Base-by-base conservation (phyloP, 2,329 filamentous ascomycete species). In the Epichloe sibirici region DNA sequence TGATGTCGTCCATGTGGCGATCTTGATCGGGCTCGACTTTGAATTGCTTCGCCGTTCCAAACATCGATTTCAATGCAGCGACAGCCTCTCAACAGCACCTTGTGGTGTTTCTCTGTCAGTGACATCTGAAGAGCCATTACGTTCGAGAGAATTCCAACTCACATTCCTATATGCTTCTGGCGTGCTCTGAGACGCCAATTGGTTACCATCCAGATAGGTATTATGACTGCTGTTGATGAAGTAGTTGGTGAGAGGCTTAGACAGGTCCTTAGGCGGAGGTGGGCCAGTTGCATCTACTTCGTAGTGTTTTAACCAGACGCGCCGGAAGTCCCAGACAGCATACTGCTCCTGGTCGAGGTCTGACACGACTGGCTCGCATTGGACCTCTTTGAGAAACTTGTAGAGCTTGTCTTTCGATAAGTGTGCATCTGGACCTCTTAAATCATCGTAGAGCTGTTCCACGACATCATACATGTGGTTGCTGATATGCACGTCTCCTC, bases 141-240 rank as follows among this genome's bases (percentile, higher is more conserved):
- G 9, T 15, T 44, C 31, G n/a, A 12, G 4, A 3, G 6, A 46
- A 39, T 7, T 21, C 28, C n/a, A 9, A 72, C 81, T 63, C 64
- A 87, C 87, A 63, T 83, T 81, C 59, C 78, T 85, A 69, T 96
- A 96, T 12, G 85, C 82, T 53, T 90, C 82, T 0, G 85, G 81
- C 31, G 85, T 89, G 55, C 87, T 85, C 55, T 82, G 81, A 46
- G 88, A 89, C 55, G 81, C 83, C 42, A 93, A 75, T 68, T 96
- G 91, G 61, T 95, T 90, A 2, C 90, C 90, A 2, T 84, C 83
- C 43, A 95, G 74, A 66, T 95, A 96, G 0, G 90, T 96, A 65
- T 96, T 96, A 72, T 96, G 90, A 63, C 89, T 95, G 59, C 88
- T 94, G 56, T 85, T 95, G 65, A 96, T 90, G 67, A 89, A 96